A percentile compares a stretch with the other conserved stretches of the same genome.
phyloP scores from a whole-genome alignment of 2,329 filamentous ascomycete species.

The Gyromitra esculenta region DNA sequence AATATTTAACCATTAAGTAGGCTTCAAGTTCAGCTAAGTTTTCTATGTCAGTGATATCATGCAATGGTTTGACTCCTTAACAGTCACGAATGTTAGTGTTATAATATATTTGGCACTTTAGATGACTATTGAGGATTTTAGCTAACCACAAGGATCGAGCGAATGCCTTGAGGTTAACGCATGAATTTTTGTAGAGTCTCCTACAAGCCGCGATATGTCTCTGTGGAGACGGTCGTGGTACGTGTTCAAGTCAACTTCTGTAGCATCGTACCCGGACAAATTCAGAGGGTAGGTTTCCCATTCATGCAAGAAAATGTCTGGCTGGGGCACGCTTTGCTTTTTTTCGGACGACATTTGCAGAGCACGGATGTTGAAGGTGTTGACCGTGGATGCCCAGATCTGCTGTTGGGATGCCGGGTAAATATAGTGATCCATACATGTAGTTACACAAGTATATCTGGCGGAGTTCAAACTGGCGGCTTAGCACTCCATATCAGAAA shows the following conservation, averaged over 20 bases:
- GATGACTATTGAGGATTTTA: neutral
- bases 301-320: neutral
- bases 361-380: neutral
- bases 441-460: too few relatives aligned
- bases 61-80: neutral
- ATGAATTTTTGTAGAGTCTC: neutral
- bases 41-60: neutral
- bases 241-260: neutral
- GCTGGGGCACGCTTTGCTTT: neutral
- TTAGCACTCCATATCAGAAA: too few relatives aligned
- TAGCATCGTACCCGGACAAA: neutral
- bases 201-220: neutral
- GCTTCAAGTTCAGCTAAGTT: neutral
- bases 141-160: neutral
- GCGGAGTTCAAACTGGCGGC: too few relatives aligned
- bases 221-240: neutral
- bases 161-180: slow-evolving; percentile 8
- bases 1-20: slow-evolving; percentile 11
- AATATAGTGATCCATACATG: neutral
- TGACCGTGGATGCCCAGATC: neutral
- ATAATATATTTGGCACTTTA: neutral
- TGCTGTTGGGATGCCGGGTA: slow-evolving; percentile 1
- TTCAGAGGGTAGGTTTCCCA: slow-evolving; percentile 12
- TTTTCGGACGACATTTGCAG: neutral
- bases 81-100: neutral